These are phyloP conservation scores for Tulasnella sp. DNA, from an alignment of 768 basidiomycete genomes.

Conservation along the genomic window DNA sequence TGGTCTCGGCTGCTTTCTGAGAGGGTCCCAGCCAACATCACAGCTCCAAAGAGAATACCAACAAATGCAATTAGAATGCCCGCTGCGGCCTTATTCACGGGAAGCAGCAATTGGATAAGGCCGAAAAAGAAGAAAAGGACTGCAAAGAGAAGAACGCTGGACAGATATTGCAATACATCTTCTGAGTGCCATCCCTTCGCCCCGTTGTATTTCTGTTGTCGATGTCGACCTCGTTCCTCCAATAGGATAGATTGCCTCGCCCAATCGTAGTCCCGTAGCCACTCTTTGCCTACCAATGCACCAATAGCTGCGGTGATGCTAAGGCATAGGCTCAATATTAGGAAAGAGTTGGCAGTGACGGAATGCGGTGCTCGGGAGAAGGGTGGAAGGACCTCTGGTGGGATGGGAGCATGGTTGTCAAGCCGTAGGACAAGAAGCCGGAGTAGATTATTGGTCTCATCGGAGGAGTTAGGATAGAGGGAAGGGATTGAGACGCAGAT, in stretches of 20 bases:
- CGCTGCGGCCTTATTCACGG: neutral
- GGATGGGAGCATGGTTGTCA: neutral
- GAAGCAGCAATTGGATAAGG: neutral
- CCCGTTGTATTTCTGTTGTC: neutral
- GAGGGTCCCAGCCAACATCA: neutral
- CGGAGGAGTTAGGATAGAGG: neutral
- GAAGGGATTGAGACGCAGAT: neutral
- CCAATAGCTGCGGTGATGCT: constrained; percentile 5
- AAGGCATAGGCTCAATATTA: constrained; percentile 11
- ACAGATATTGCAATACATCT: neutral
- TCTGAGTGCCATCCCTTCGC: neutral
- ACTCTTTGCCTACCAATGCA: constrained; percentile 19
- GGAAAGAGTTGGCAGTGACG: constrained; percentile 13
- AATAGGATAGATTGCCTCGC: neutral
- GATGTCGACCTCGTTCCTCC: neutral
- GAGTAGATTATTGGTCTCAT: constrained; percentile 6
- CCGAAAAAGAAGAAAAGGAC: neutral
- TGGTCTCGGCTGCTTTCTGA: neutral
- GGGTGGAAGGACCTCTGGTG: neutral
- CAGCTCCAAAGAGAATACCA: neutral
- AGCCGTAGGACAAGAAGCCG: neutral
- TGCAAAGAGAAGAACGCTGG: constrained; percentile 10
- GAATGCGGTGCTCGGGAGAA: neutral
- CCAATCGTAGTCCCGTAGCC: constrained; percentile 1
- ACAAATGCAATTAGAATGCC: neutral